These are phyloP conservation scores for Trebouxia gelatinosa DNA, from an alignment of 163 green algal species.

Conservation along the genomic window DNA sequence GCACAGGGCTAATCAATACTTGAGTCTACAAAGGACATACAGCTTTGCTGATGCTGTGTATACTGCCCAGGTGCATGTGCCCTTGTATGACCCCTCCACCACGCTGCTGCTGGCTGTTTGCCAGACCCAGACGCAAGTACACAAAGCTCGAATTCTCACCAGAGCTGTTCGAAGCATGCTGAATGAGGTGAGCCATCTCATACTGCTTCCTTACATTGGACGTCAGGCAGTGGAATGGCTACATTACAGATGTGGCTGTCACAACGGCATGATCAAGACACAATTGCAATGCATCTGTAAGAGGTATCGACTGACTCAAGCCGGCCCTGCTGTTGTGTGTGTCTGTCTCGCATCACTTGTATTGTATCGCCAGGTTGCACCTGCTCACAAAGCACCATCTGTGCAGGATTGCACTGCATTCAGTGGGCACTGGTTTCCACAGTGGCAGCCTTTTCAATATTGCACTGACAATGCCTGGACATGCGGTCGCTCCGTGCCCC, in stretches of 20 bases:
- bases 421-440: neutral
- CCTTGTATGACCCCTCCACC: slow-evolving; percentile 37
- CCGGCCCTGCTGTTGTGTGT: no score
- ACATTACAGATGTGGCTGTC: neutral
- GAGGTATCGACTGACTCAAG: no score
- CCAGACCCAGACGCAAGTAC: slow-evolving; percentile 23
- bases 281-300: neutral
- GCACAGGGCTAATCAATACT: no score
- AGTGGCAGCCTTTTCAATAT: neutral
- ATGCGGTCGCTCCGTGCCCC: no score
- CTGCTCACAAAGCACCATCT: no score
- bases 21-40: no score
- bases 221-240: neutral
- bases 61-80: slow-evolving; percentile 40
- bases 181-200: neutral
- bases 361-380: neutral
- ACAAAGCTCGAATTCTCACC: slow-evolving; percentile 14
- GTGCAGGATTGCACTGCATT: neutral
- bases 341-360: neutral
- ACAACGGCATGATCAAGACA: neutral
- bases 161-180: slow-evolving; percentile 21
- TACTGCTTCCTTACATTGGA: neutral
- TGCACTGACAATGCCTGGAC: neutral
- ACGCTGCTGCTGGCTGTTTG: slow-evolving; percentile 52
- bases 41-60: neutral